phyloP scores from a whole-genome alignment of 169 alveolate species.

The Plasmodium chabaudi region DNA sequence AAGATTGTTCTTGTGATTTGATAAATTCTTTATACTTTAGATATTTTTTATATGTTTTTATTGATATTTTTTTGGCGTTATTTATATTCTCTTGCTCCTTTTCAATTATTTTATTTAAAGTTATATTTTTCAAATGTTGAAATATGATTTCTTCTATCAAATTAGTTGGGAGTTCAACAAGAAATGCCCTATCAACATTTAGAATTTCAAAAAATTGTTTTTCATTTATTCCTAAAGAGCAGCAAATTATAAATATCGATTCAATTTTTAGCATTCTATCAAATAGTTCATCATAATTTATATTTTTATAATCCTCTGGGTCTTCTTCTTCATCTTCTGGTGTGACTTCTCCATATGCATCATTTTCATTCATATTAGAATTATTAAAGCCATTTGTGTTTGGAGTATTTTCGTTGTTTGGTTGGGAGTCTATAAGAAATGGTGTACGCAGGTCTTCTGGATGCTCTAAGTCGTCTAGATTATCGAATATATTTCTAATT shows the following conservation, averaged over 20 bases:
- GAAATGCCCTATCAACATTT: conserved; percentile 73
- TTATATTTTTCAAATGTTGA: conserved; percentile 67
- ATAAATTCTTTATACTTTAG: conserved; percentile 48
- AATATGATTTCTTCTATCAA: conserved; percentile 65
- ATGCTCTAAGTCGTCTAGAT: not conserved
- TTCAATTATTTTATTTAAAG: conserved; percentile 32
- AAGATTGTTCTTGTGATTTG: conserved; percentile 1
- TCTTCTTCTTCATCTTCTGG: conserved; percentile 11
- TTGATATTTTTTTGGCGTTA: conserved; percentile 37
- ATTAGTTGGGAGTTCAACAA: conserved; percentile 55
- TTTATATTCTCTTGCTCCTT: conserved; percentile 36
- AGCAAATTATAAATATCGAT: conserved; percentile 71
- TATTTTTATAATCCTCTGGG: conserved; percentile 60
- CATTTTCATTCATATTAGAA: not conserved
- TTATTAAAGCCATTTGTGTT: not conserved
- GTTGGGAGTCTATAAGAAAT: not conserved
- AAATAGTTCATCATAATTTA: conserved; percentile 67
- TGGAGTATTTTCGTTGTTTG: not conserved
- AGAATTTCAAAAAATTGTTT: conserved; percentile 46
- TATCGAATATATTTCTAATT: not conserved
- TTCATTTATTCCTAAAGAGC: conserved; percentile 70
- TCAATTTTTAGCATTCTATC: conserved; percentile 57
- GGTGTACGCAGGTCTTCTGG: too few species aligned
- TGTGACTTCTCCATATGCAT: not conserved
- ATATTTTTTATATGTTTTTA: conserved; percentile 50